A percentile compares a stretch with the other conserved stretches of the same genome.
Evolutionary conservation across 352 stramenopile genomes (phyloP).

Genomic region (Lagenidium giganteum): DNA sequence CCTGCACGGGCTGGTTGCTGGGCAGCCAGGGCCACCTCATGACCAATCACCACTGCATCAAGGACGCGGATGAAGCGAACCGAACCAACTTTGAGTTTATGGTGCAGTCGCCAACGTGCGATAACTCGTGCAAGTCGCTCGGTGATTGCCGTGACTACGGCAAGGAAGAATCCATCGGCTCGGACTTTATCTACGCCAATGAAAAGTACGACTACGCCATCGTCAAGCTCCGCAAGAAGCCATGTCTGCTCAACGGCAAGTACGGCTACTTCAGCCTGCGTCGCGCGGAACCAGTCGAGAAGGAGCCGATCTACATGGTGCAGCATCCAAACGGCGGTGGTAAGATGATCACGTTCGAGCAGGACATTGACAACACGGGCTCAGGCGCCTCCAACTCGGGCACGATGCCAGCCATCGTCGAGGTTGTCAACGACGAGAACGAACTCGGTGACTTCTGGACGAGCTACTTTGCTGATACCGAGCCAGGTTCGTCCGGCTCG

Average conservation of each 20-base stretch:
- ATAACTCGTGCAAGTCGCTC: conserved; percentile 20
- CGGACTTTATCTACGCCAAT: conserved; percentile 26
- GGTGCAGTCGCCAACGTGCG: conserved; percentile 18
- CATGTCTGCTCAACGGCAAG: conserved; percentile 19
- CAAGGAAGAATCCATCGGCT: conserved; percentile 17
- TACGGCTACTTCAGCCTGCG: conserved; percentile 27
- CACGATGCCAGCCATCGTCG: conserved; percentile 13
- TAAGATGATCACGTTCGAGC: conserved; percentile 23
- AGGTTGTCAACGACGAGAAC: conserved; percentile 18
- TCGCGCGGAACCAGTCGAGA: conserved; percentile 1
- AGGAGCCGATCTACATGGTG: conserved; percentile 27
- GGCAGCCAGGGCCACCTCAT: conserved; percentile 30
- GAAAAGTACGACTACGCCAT: conserved; percentile 32
- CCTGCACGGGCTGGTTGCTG: conserved; percentile 33
- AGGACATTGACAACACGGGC: conserved; percentile 25
- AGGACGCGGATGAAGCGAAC: conserved; percentile 11
- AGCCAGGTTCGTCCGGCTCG: conserved; percentile 23
- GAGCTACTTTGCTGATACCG: conserved; percentile 30
- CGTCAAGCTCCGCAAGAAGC: conserved; percentile 28
- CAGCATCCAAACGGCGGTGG: conserved; percentile 22
- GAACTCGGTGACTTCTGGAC: conserved; percentile 19
- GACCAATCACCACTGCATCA: conserved; percentile 38
- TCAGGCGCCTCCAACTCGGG: not conserved
- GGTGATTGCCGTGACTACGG: conserved; percentile 24
- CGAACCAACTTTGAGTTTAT: conserved; percentile 24